A percentile compares a stretch with the other conserved stretches of the same genome.
phyloP scores from a whole-genome alignment of 1,284 basidiomycete genomes.

The Leccinum fallax region DNA sequence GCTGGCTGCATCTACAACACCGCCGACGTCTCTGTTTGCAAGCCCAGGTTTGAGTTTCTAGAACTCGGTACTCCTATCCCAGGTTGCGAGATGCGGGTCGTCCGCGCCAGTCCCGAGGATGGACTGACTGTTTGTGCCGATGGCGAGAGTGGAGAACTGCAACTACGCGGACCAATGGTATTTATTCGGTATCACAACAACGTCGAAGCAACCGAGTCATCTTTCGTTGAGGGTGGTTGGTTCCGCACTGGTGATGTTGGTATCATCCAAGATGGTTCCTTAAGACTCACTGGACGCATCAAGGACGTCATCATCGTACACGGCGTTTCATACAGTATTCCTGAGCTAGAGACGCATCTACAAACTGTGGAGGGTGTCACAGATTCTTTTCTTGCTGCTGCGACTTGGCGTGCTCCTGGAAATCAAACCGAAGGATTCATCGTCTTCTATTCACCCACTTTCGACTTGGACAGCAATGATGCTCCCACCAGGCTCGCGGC shows the following conservation, averaged over 20 bases:
- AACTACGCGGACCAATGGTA: slow-evolving; percentile 38
- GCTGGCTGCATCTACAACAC: slow-evolving; percentile 38
- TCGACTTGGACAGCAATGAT: slow-evolving; percentile 21
- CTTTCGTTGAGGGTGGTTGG: slow-evolving; percentile 42
- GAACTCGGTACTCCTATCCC: slow-evolving; percentile 27
- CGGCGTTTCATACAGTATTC: slow-evolving; percentile 41
- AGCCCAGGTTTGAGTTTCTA: slow-evolving; percentile 24
- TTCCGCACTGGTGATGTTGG: slow-evolving; percentile 43
- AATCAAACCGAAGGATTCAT: slow-evolving; percentile 29
- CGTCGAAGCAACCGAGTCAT: slow-evolving; percentile 33
- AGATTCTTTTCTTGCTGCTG: slow-evolving; percentile 37
- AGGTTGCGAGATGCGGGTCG: slow-evolving; percentile 29
- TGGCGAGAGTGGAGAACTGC: slow-evolving; percentile 37
- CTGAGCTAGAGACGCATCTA: slow-evolving; percentile 41
- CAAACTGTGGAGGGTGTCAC: slow-evolving; percentile 39
- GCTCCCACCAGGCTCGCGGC: slow-evolving; percentile 15
- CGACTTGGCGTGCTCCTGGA: slow-evolving; percentile 29
- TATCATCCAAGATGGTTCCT: slow-evolving; percentile 35
- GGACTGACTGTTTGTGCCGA: slow-evolving; percentile 23
- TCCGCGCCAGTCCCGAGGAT: slow-evolving; percentile 24
- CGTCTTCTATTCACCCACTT: slow-evolving; percentile 29
- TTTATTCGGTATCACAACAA: slow-evolving; percentile 42
- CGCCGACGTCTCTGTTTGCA: slow-evolving; percentile 6
- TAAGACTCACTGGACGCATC: slow-evolving; percentile 41
- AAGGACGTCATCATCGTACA: slow-evolving; percentile 45